Evolutionary conservation across 441 rosid species (phyloP).

Genomic region (Cnidoscolus chayamansa): DNA sequence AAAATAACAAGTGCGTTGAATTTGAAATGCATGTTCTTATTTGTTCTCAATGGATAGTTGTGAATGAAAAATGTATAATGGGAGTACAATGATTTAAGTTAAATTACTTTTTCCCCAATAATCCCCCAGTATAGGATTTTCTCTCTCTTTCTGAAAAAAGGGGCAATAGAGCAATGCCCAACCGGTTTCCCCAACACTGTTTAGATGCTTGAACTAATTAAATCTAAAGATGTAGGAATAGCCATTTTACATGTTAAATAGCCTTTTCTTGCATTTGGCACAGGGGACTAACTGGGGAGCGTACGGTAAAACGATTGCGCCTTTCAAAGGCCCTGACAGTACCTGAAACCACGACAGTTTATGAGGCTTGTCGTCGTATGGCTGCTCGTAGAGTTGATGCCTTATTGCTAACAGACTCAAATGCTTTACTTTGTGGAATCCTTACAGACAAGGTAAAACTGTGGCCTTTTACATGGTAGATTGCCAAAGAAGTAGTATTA

Average conservation of each 20-base stretch:
- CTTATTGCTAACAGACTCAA: slow-evolving; percentile 83
- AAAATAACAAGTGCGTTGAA: neutral
- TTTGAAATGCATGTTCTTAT: neutral
- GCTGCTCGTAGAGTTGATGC: slow-evolving; percentile 96
- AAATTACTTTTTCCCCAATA: neutral
- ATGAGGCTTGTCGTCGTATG: slow-evolving; percentile 93
- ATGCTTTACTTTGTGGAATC: slow-evolving; percentile 95
- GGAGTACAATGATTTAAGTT: neutral
- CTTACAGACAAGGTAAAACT: slow-evolving; percentile 83
- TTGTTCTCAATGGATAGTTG: neutral
- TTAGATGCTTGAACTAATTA: slow-evolving; percentile 5
- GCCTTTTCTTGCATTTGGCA: slow-evolving; percentile 18
- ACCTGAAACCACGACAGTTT: slow-evolving; percentile 73
- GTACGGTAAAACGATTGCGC: slow-evolving; percentile 83
- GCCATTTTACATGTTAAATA: neutral
- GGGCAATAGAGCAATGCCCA: no score
- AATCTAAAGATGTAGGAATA: neutral
- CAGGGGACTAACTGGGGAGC: slow-evolving; percentile 86
- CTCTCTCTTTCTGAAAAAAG: no score
- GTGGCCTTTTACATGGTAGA: neutral
- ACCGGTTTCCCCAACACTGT: neutral
- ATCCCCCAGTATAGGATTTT: neutral
- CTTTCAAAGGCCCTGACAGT: slow-evolving; percentile 89
- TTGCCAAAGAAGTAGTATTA: neutral
- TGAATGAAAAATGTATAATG: neutral